phyloP scores from a whole-genome alignment of 2,329 filamentous ascomycete genomes.

The Neocucurbitaria cava region DNA sequence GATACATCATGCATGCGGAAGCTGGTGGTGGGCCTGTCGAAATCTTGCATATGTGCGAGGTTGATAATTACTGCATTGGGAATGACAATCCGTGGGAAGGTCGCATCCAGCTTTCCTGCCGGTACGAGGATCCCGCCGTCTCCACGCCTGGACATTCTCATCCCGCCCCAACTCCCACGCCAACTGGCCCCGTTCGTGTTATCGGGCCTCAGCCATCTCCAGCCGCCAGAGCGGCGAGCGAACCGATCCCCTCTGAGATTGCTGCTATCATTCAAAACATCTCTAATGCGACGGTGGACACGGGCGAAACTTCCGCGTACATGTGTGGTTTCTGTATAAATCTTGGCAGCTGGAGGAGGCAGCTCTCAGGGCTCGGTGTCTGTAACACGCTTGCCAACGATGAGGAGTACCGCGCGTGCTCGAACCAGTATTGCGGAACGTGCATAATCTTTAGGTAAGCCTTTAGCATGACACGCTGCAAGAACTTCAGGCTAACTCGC shows the following conservation, averaged over 20 bases:
- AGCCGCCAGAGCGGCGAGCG: not conserved
- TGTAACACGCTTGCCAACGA: constrained; percentile 1
- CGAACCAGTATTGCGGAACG: constrained; percentile 8
- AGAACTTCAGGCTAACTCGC: not conserved
- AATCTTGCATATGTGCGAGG: not conserved
- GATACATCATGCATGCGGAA: not conserved
- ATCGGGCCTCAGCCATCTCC: not conserved
- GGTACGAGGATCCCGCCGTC: not conserved
- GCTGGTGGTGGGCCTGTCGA: not conserved
- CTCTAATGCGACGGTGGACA: not conserved
- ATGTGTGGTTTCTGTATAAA: not conserved
- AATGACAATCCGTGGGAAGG: not conserved
- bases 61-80: not conserved
- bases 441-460: constrained; percentile 8
- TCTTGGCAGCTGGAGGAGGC: not conserved
- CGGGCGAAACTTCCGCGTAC: not conserved
- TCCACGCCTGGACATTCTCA: not conserved
- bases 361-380: not conserved
- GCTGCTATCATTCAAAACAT: not conserved
- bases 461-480: too few relatives aligned
- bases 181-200: not conserved
- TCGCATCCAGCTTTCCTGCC: not conserved
- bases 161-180: not conserved
- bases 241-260: not conserved
- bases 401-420: not conserved